phyloP scores from a whole-genome alignment of 192 early-diverging fungal species.

The Neocallimastix lanati region DNA sequence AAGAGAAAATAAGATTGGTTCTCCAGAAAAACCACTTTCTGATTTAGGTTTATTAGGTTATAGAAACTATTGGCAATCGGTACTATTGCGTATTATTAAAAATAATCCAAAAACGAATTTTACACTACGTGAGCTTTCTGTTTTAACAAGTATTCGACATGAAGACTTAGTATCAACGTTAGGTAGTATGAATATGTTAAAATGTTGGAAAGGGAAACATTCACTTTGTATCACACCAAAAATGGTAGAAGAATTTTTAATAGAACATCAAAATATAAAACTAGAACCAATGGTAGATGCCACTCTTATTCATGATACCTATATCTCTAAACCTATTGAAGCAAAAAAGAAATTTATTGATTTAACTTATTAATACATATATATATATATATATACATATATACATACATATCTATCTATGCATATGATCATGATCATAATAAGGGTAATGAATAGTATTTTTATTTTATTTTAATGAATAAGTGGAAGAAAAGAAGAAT shows the following conservation, averaged over 20 bases:
- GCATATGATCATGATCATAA: too few species aligned
- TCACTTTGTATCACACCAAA: neutral
- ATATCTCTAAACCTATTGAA: neutral
- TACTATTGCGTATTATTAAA: slow-evolving; percentile 24
- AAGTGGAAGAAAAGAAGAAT: too few species aligned
- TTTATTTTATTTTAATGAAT: too few species aligned
- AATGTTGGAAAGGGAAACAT: slow-evolving; percentile 20
- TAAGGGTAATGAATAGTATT: too few species aligned
- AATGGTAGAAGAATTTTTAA: neutral
- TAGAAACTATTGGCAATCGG: slow-evolving; percentile 63
- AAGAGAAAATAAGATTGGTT: slow-evolving; percentile 47
- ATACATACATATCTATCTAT: too few species aligned
- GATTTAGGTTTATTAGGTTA: slow-evolving; percentile 65
- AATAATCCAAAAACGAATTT: slow-evolving; percentile 11
- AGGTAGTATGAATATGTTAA: slow-evolving; percentile 36
- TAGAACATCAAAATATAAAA: neutral
- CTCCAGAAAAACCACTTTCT: slow-evolving; percentile 76
- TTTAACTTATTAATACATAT: too few species aligned
- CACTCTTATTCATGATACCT: neutral
- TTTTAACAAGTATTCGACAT: slow-evolving; percentile 49
- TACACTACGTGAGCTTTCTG: slow-evolving; percentile 31
- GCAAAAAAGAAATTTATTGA: neutral
- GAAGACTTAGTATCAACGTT: slow-evolving; percentile 71
- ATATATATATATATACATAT: too few species aligned
- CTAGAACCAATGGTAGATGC: neutral